Evolutionary conservation across 2,329 filamentous ascomycete species (phyloP).

Genomic region (Nemania sp.): DNA sequence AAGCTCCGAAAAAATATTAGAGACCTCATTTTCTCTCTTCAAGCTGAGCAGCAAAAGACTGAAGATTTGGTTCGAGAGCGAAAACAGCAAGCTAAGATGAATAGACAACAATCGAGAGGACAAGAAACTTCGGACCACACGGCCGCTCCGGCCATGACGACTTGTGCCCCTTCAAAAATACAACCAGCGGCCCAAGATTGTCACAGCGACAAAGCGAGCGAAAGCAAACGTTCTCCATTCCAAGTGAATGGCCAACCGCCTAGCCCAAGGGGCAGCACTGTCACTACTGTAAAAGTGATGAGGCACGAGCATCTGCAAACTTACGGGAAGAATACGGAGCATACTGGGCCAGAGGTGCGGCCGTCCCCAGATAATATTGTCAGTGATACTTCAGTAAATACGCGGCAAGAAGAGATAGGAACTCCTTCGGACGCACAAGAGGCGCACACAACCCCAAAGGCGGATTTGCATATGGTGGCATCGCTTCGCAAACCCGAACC

Average conservation of each 20-base stretch:
- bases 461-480: background rate
- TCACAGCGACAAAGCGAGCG: background rate
- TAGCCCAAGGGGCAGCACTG: constrained; percentile 1
- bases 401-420: background rate
- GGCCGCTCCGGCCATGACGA: background rate
- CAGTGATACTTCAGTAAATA: background rate
- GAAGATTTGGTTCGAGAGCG: constrained; percentile 46
- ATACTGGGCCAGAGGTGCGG: background rate
- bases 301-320: background rate
- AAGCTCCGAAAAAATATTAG: constrained; percentile 69
- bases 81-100: constrained; percentile 35
- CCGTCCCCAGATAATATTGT: background rate
- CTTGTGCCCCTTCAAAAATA: background rate
- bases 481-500: constrained; percentile 9
- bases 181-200: background rate
- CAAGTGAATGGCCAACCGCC: background rate
- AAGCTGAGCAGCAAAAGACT: constrained; percentile 58
- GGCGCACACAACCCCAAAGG: background rate
- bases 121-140: background rate
- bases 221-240: constrained; percentile 1
- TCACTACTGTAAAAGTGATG: background rate
- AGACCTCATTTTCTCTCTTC: constrained; percentile 65
- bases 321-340: background rate
- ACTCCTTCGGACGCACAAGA: background rate
- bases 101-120: constrained; percentile 4